Conservation (phyloP, 1,284 basidiomycete genomes). For the Cutaneotrichosporon sp. region DNA sequence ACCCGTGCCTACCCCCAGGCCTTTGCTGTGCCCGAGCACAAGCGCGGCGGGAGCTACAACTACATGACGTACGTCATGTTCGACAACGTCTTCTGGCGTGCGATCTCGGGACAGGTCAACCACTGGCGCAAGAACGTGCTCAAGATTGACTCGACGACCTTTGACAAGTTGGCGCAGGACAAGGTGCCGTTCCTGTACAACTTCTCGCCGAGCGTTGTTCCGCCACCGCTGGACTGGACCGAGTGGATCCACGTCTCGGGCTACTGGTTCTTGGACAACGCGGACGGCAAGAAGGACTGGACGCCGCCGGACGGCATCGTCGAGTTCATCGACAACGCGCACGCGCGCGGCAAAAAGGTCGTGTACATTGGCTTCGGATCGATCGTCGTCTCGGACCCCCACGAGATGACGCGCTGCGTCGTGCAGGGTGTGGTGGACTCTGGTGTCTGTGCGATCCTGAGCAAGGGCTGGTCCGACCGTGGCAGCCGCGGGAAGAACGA, state of each 20-base stretch:
- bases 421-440: constrained; percentile 82
- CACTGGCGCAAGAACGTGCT: constrained; percentile 66
- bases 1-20: constrained; percentile 68
- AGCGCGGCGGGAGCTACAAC: constrained; percentile 54
- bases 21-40: constrained; percentile 60
- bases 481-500: constrained; percentile 60
- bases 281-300: constrained; percentile 89
- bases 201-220: constrained; percentile 68
- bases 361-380: constrained; percentile 99
- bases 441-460: constrained; percentile 86
- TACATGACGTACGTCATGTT: constrained; percentile 59
- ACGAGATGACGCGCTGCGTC: constrained; percentile 84
- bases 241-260: constrained; percentile 97
- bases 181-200: constrained; percentile 69
- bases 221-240: constrained; percentile 92
- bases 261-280: constrained; percentile 93
- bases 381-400: constrained; percentile 93
- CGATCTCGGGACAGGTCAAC: constrained; percentile 71
- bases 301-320: constrained; percentile 75
- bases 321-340: constrained; percentile 77
- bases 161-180: constrained; percentile 59
- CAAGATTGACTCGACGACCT: constrained; percentile 62
- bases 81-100: constrained; percentile 75
- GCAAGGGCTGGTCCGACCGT: constrained; percentile 98
- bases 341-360: constrained; percentile 74